Evolutionary conservation across 2,329 filamentous ascomycete genomes (phyloP), one percentile per base, ranked within the genome.

Genomic region (Aspergillus uvarum): DNA sequence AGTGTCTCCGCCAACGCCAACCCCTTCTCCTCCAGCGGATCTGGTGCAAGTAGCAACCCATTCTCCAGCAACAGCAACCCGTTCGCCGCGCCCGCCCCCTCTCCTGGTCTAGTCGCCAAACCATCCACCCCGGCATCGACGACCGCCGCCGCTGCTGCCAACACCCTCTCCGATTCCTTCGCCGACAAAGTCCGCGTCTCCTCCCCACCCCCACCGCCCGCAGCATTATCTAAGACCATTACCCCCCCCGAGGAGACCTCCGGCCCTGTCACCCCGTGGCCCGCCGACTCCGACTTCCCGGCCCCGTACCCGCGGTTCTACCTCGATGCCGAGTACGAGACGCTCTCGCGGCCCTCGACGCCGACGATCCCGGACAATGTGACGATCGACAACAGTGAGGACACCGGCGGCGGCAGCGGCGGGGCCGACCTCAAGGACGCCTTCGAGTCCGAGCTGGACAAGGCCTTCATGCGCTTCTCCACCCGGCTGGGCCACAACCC

Each of bases 321-420:
- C 79, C 86, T 94, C 49, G 95, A 98, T 67, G 94, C 94, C 54
- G 94, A 96, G 71, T 96, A 91, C 77, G 95, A 99, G 76, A 90
- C 89, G 4, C 84, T 98, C 26, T 91, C 87, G 66, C 77, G 77
- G 10, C 76, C 68, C 2, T 83, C 84, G 0, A 76, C 77, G 31
- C 82, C 83, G 48, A 82, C 78, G 4, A 72, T 77, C 38, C 80
- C 79, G 47, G 75, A 79, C 31, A 79, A 79, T 56, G 76, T 82
- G 38, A 81, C 80, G 52, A 71, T 61, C 73, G 78, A 77, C 54
- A 69, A 73, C 58, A 68, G 76, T 19, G 71, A 75, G 32, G 70
- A 73, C 44, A 75, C 79, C 8, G 29, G 53, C 24, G 70, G 71
- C 60, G 71, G 50, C 59, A 75, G 60, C 63, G 75, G 54, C 72